Evolutionary conservation across 2,329 filamentous ascomycete genomes (phyloP), one percentile per base, ranked within the genome.

Genomic region (Verticillium klebahnii): DNA sequence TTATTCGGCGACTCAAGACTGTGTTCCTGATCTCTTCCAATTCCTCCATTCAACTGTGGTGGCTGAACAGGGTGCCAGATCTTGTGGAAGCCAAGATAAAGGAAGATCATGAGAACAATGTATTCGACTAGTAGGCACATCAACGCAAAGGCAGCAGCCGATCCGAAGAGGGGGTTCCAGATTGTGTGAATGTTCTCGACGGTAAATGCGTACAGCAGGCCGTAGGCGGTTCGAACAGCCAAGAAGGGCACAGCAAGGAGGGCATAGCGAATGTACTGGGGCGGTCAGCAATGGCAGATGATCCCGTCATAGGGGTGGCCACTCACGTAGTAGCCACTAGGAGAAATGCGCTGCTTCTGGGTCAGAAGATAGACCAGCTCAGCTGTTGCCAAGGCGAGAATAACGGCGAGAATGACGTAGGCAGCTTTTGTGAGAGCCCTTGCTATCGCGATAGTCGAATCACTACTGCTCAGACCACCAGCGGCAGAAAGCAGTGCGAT

Each of bases 221-320:
- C 68, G 56, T 67, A 69, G 36, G 65, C 31, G 17, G 63, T 68
- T 31, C 68, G 64, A 17, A 68, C 58, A 40, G 64, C 62, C 59
- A 70, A 65, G 40, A 68, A 66, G 2, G 68, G 66, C n/a, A 60
- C 62, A 8, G 67, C 64, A 17, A 67, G 45, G n/a, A 70, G 65
- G 6, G 62, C 39, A 39, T 59, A 67, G 9, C 50, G 45, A 11
- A 70, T 59, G 45, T 58, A 58, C 56, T 58, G 29, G 36, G 2
- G 19, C 14, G 8, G 36, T 58, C 23, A 58, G 37, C 7, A 5
- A 17, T 31, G 11, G 19, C 6, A 14, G 14, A 11, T 9, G 7
- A 45, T 5, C 39, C 8, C 7, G 12, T 6, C 11, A 4, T 17
- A 6, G 5, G 15, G 36, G 36, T 12, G 9, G 23, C 15, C 5